Evolutionary conservation across 2,329 filamentous ascomycete species (phyloP), one percentile per base, ranked within the genome.

Genomic region (Pseudocercospora fijiensis): DNA sequence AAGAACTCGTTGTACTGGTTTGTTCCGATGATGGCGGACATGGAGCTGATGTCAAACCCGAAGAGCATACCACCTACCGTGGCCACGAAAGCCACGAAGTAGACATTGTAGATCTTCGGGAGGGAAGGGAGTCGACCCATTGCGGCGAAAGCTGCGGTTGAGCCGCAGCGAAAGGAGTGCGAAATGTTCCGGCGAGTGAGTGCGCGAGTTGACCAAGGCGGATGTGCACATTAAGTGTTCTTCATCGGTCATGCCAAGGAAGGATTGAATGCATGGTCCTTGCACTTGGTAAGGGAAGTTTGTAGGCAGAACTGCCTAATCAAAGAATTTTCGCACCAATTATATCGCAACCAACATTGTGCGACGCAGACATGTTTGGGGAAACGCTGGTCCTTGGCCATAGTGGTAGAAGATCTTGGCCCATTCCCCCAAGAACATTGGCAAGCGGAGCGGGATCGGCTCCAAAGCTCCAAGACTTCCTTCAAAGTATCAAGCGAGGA

Each of bases 31-130:
- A 63, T 57, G n/a, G 58, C 62, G 26, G 62, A 64, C 62, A 66
- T 62, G 27, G 60, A 60, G 24, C 30, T 41, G 33, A 62, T 64
- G 47, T 86, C 84, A 69, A 85, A 85, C 60, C 83, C 83, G 64
- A 85, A 85, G 13, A 72, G 62, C 78, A 81, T 80, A 20, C 82
- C 83, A 47, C 82, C 83, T 43, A 84, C 76, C 0, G 83, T 85
- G 61, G 82, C 79, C 57, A 85, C 78, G 52, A 80, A 73, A 20
- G 82, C 82, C 61, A 85, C 75, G 65, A 85, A 83, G 71, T 83
- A 82, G 64, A 80, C 78, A 75, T 85, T 85, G 74, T 83, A 83
- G 62, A 82, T 80, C 72, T 83, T 83, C 26, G 83, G 83, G 26
- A 84, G 55, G 20, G 45, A 49, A 9, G 45, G 45, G n/a, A 41